These are phyloP conservation scores for Fusarium sp. DNA, from an alignment of 2,329 filamentous ascomycete genomes.

Conservation along the genomic window DNA sequence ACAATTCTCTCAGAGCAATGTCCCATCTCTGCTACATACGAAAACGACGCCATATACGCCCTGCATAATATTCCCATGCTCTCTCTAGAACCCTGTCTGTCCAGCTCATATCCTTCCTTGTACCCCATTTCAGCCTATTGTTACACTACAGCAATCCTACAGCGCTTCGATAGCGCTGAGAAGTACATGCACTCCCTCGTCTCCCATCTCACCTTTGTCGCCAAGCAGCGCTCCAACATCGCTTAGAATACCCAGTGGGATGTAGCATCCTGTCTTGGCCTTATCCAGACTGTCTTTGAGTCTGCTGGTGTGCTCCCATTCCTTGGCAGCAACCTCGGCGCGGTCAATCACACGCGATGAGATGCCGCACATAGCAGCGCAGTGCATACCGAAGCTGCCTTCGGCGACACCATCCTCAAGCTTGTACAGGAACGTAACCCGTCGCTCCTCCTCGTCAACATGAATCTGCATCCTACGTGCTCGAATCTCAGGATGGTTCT, in stretches of 20 bases:
- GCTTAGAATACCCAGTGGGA: slow-evolving; percentile 86
- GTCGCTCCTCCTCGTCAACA: slow-evolving; percentile 82
- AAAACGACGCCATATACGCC: slow-evolving; percentile 31
- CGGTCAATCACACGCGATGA: slow-evolving; percentile 81
- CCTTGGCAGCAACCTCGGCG: slow-evolving; percentile 86
- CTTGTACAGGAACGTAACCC: slow-evolving; percentile 97
- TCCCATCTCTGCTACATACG: slow-evolving; percentile 17
- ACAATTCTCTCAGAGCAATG: slow-evolving; percentile 28
- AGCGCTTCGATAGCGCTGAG: slow-evolving; percentile 68
- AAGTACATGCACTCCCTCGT: slow-evolving; percentile 66
- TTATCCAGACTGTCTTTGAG: slow-evolving; percentile 88
- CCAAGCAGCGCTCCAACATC: slow-evolving; percentile 83
- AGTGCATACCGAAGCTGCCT: slow-evolving; percentile 99
- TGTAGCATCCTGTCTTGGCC: slow-evolving; percentile 79
- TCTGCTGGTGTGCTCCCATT: slow-evolving; percentile 94
- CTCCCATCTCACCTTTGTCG: slow-evolving; percentile 60
- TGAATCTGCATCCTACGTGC: slow-evolving; percentile 93
- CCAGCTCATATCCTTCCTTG: slow-evolving; percentile 2
- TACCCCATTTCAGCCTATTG: not conserved
- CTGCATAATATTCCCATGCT: slow-evolving; percentile 13
- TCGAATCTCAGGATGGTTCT: slow-evolving; percentile 84
- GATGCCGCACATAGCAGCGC: slow-evolving; percentile 97
- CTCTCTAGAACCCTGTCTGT: slow-evolving; percentile 1
- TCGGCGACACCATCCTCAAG: slow-evolving; percentile 93
- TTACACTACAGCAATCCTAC: slow-evolving; percentile 44